Base-by-base conservation (phyloP, 2,329 filamentous ascomycete genomes). In the Onygenales sp. region DNA sequence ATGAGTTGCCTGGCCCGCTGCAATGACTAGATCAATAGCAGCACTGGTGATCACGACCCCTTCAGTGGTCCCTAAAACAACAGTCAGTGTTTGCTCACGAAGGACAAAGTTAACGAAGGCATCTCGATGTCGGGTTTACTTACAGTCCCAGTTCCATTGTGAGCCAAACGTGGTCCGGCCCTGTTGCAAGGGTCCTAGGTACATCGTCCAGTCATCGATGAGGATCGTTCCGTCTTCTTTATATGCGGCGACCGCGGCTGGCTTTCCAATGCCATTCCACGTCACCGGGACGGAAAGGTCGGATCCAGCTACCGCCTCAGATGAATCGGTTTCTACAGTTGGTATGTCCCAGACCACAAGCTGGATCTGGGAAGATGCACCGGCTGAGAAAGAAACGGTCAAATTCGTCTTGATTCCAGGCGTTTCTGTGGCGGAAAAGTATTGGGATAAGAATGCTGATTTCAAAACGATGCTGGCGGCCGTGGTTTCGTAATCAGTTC, bases 191-290 rank as follows among this genome's bases (percentile, higher is more conserved):
- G 74, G 69, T 0, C 76, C 75, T 1, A 82, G 64, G 33, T 71
- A 79, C 59, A 72, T 63, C 0, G 80, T 83, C 77, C 77, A 84
- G 49, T 77, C 73, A 57, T 84, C 80, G 3, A 78, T 70, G 6
- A 83, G 61, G 51, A 72, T 78, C 6, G 64, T 69, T 1, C 77
- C 78, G 55, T 79, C 76, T 1, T 60, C 63, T 17, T 71, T 73
- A 4, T 76, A 45, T 8, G 78, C 77, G 57, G 77, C 77, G 2
- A 82, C 72, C 0, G 80, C 70, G 0, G 80, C 79, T 0, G 76
- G 66, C 5, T 70, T 68, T n/a, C 69, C 65, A 7, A 80, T 56
- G 0, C 80, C 80, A 4, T 73, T 71, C 71, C 76, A 82, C 0
- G 68, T 71, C 1, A 83, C 65, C 0, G 79, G 78, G 49, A 83